Conservation (phyloP, 2,329 filamentous ascomycete genomes). For the Remersonia thermophila region DNA sequence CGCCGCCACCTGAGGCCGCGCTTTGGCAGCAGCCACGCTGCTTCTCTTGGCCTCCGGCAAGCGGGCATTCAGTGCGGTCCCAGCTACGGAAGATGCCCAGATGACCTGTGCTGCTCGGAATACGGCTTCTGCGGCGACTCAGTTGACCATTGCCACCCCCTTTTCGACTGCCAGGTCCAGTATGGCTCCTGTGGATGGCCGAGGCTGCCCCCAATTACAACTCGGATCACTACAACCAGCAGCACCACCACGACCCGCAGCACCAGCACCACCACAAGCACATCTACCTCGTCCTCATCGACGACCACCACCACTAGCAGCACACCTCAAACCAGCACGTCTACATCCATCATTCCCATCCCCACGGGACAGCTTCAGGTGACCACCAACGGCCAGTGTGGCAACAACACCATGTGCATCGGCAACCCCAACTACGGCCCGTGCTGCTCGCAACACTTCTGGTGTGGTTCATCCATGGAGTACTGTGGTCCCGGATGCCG, state of each 20-base stretch:
- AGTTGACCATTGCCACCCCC: constrained; percentile 16
- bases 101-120: constrained; percentile 17
- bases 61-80: constrained; percentile 12
- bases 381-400: constrained; percentile 18
- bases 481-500: constrained; percentile 18
- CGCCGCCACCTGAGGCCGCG: no score
- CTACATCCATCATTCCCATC: constrained; percentile 2
- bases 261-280: constrained; percentile 2
- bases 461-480: constrained; percentile 16
- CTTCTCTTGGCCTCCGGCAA: constrained; percentile 14
- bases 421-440: constrained; percentile 15
- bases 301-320: constrained; percentile 1
- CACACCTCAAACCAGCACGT: constrained; percentile 3
- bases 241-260: constrained; percentile 3
- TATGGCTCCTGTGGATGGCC: constrained; percentile 18
- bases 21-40: no score
- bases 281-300: not conserved
- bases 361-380: constrained; percentile 9
- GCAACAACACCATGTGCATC: constrained; percentile 19
- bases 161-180: constrained; percentile 16
- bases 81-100: constrained; percentile 12
- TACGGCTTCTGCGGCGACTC: constrained; percentile 19
- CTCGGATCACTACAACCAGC: constrained; percentile 6
- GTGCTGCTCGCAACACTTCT: constrained; percentile 20
- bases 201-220: constrained; percentile 6